phyloP scores from a whole-genome alignment of 352 stramenopile genomes.

The Phytophthora sansomeana region DNA sequence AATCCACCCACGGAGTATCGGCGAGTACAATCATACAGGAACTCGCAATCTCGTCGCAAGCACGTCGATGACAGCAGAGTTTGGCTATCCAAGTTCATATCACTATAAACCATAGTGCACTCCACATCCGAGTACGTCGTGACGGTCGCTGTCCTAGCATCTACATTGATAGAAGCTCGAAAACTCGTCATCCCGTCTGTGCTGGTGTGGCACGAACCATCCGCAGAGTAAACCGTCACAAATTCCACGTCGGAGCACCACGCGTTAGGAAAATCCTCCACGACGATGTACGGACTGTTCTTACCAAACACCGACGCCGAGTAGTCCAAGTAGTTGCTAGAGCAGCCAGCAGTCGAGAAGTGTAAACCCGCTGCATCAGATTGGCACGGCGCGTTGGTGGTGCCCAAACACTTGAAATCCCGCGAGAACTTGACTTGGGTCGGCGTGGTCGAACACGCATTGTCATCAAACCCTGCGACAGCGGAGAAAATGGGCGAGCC shows the following conservation, averaged over 20 bases:
- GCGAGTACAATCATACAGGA: background rate
- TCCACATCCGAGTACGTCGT: conserved; percentile 6
- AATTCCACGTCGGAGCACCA: conserved; percentile 11
- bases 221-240: conserved; percentile 9
- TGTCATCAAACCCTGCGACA: conserved; percentile 10
- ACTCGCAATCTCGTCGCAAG: conserved; percentile 4
- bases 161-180: background rate
- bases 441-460: conserved; percentile 6
- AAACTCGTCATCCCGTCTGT: conserved; percentile 11
- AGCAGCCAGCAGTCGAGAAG: background rate
- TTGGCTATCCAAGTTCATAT: conserved; percentile 9
- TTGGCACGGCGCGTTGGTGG: background rate
- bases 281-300: conserved; percentile 12
- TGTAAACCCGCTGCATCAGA: background rate
- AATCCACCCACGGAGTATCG: too few relatives aligned
- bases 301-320: background rate
- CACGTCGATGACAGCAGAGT: conserved; percentile 11
- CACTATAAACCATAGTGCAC: conserved; percentile 4
- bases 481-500: background rate
- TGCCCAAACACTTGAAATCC: conserved; percentile 2
- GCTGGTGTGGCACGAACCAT: conserved; percentile 8
- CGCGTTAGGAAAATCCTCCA: conserved; percentile 4
- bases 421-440: conserved; percentile 4
- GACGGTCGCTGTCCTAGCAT: conserved; percentile 8
- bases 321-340: background rate